phyloP scores from a whole-genome alignment of 805 yeast species.

The Starmerella geochares region DNA sequence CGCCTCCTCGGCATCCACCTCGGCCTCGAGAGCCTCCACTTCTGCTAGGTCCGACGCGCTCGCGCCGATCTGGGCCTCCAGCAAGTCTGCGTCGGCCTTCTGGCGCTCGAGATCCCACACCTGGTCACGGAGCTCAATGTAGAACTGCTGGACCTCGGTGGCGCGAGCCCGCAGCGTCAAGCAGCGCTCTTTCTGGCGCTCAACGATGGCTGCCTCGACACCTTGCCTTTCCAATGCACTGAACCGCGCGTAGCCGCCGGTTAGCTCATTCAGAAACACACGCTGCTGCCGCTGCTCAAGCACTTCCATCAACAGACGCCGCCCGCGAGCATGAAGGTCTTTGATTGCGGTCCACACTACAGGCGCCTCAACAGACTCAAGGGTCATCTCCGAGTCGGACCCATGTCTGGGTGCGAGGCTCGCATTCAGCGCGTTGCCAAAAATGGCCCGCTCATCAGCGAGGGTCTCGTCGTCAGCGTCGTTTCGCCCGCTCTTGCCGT shows the following conservation, averaged over 20 bases:
- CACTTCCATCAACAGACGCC: neutral
- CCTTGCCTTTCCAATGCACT: neutral
- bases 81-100: neutral
- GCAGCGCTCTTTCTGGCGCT: conserved; percentile 5
- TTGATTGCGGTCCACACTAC: neutral
- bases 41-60: neutral
- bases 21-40: neutral
- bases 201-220: conserved; percentile 2
- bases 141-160: neutral
- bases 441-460: neutral
- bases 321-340: conserved; percentile 1
- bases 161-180: neutral
- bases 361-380: neutral
- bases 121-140: neutral
- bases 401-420: neutral
- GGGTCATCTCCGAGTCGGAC: neutral
- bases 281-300: neutral
- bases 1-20: conserved; percentile 2
- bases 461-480: neutral
- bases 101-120: conserved; percentile 1
- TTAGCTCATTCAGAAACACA: neutral
- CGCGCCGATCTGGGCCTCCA: neutral
- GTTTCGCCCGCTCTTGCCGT: neutral
- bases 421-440: neutral
- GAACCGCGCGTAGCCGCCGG: conserved; percentile 4